A percentile compares a stretch with the other conserved stretches of the same genome.
phyloP scores from a whole-genome alignment of 805 yeast genomes.

The Candida loeiensis region DNA sequence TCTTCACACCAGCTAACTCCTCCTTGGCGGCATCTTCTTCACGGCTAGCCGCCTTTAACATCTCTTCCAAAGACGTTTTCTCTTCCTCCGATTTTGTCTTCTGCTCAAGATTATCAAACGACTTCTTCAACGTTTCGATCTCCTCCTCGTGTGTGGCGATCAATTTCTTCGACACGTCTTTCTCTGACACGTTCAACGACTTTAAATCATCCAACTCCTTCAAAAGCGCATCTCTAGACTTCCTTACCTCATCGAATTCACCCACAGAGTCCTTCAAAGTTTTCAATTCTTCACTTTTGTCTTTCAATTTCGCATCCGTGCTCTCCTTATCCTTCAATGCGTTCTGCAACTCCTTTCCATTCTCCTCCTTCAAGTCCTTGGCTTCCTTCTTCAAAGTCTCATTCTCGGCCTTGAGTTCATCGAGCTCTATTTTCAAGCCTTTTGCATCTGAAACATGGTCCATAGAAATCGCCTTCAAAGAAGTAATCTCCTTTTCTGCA shows the following conservation, averaged over 20 bases:
- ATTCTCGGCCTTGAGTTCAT: not conserved
- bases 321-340: not conserved
- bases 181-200: not conserved
- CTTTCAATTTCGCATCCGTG: not conserved
- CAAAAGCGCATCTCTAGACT: not conserved
- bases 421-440: not conserved
- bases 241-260: not conserved
- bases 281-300: not conserved
- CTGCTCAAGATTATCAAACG: not conserved
- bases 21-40: too few species aligned
- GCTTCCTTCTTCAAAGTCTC: not conserved
- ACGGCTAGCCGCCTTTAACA: too few species aligned
- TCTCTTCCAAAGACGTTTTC: not conserved
- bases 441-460: too few species aligned
- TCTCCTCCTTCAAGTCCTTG: conserved; percentile 5
- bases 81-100: not conserved
- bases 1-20: too few species aligned
- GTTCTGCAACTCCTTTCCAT: not conserved
- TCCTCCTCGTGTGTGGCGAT: not conserved
- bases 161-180: not conserved
- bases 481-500: too few species aligned
- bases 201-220: not conserved
- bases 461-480: too few species aligned
- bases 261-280: not conserved
- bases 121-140: not conserved